These are phyloP conservation scores for Aspergillus ustus DNA, from an alignment of 2,329 filamentous ascomycete species.

Conservation along the genomic window DNA sequence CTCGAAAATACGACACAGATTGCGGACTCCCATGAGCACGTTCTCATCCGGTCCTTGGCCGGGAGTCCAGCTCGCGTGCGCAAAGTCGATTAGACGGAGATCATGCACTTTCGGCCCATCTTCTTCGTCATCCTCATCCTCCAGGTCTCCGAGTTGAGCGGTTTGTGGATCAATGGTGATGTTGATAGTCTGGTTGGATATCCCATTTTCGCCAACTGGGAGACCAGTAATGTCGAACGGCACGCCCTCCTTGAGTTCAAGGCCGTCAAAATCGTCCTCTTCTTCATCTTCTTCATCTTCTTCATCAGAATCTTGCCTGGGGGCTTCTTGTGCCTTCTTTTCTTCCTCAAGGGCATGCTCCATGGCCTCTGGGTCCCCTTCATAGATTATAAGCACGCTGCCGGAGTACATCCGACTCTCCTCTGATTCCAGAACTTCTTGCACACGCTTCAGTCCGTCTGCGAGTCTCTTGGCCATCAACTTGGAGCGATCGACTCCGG, in stretches of 20 bases:
- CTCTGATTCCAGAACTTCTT: slow-evolving; percentile 56
- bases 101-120: slow-evolving; percentile 70
- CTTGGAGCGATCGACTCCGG: slow-evolving; percentile 48
- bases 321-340: slow-evolving; percentile 38
- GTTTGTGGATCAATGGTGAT: slow-evolving; percentile 41
- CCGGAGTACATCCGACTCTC: slow-evolving; percentile 72
- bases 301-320: slow-evolving; percentile 37
- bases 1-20: slow-evolving; percentile 71
- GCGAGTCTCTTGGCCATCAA: slow-evolving; percentile 48
- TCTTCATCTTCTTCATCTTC: slow-evolving; percentile 34
- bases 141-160: slow-evolving; percentile 52
- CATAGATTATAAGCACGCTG: slow-evolving; percentile 68
- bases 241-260: slow-evolving; percentile 34
- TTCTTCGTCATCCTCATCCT: slow-evolving; percentile 60
- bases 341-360: slow-evolving; percentile 53
- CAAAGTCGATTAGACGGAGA: slow-evolving; percentile 94
- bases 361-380: slow-evolving; percentile 64
- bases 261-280: slow-evolving; percentile 17
- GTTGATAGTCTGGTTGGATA: slow-evolving; percentile 38
- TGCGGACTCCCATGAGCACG: slow-evolving; percentile 73
- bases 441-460: slow-evolving; percentile 49
- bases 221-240: slow-evolving; percentile 37
- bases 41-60: slow-evolving; percentile 88
- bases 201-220: slow-evolving; percentile 33
- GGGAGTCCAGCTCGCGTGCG: slow-evolving; percentile 83